phyloP scores from a whole-genome alignment of 2,329 filamentous ascomycete genomes.

The Aspergillus pseudoterreus region DNA sequence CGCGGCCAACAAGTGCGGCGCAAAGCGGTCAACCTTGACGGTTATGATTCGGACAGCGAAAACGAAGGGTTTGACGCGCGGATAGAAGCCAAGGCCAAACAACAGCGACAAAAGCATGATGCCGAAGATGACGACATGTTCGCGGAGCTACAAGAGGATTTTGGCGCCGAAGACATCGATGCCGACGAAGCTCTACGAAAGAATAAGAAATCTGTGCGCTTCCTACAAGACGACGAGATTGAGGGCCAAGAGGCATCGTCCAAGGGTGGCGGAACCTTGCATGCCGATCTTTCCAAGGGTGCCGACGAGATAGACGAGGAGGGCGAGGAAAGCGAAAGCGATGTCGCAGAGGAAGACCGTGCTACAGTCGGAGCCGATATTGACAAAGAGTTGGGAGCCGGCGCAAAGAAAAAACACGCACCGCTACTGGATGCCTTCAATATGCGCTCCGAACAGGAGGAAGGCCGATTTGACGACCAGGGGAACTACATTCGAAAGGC shows the following conservation, averaged over 20 bases:
- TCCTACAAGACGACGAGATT: conserved; percentile 63
- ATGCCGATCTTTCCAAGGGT: conserved; percentile 51
- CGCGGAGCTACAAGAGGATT: conserved; percentile 62
- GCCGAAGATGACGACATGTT: conserved; percentile 72
- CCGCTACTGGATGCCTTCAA: conserved; percentile 97
- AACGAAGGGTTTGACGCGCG: conserved; percentile 83
- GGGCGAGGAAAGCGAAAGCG: conserved; percentile 56
- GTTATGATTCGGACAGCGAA: conserved; percentile 89
- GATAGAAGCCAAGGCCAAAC: conserved; percentile 57
- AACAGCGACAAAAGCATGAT: conserved; percentile 29
- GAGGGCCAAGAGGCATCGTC: conserved; percentile 73
- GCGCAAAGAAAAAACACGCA: conserved; percentile 86
- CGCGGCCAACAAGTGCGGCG: conserved; percentile 73
- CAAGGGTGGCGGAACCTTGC: conserved; percentile 68
- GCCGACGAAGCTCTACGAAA: conserved; percentile 51
- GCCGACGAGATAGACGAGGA: conserved; percentile 56
- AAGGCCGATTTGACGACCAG: conserved; percentile 83
- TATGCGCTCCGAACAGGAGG: conserved; percentile 82
- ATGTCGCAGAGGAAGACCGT: conserved; percentile 62
- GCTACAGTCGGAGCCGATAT: conserved; percentile 72
- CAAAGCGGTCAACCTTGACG: conserved; percentile 92
- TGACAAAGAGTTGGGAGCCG: conserved; percentile 86
- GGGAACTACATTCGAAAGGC: conserved; percentile 93
- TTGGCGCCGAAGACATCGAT: conserved; percentile 51
- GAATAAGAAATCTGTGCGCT: conserved; percentile 60